phyloP scores from a whole-genome alignment of 257 asterid genomes.

The Craterostigma plantagineum region DNA sequence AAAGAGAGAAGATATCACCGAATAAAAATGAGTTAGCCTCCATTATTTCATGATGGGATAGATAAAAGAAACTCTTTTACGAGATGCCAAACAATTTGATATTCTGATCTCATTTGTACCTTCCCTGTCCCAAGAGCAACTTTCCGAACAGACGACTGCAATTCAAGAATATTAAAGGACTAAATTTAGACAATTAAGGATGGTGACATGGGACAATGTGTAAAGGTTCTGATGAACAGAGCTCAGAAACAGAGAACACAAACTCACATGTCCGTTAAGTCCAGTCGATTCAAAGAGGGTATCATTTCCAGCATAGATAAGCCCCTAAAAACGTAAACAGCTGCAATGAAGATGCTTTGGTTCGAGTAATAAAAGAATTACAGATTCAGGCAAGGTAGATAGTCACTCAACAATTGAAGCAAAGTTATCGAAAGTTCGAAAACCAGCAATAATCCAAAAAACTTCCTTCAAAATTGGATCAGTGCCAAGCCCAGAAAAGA shows the following conservation, averaged over 20 bases:
- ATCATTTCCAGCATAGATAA: slow-evolving; percentile 67
- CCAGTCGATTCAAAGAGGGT: slow-evolving; percentile 82
- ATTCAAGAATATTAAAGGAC: slow-evolving; percentile 3
- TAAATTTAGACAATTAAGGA: too few species aligned
- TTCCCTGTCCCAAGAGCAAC: slow-evolving; percentile 65
- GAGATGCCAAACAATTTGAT: too few species aligned
- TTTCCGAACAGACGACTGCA: slow-evolving; percentile 90
- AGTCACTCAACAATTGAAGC: background rate
- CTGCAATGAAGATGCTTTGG: background rate
- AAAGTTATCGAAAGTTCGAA: too few species aligned
- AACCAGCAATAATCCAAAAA: too few species aligned
- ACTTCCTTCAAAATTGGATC: background rate
- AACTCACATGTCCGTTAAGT: slow-evolving; percentile 68
- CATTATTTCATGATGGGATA: too few species aligned
- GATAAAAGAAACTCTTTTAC: too few species aligned
- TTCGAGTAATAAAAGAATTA: background rate
- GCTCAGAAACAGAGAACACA: slow-evolving; percentile 1
- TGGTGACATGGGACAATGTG: too few species aligned
- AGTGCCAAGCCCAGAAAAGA: background rate
- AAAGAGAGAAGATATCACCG: slow-evolving; percentile 8
- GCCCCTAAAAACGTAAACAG: slow-evolving; percentile 46
- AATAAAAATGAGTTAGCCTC: background rate
- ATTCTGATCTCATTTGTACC: slow-evolving; percentile 21
- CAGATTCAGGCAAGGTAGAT: too few species aligned
- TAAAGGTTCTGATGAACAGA: too few species aligned